phyloP scores from a whole-genome alignment of 2,329 filamentous ascomycete genomes.

The Alternaria postmessia region DNA sequence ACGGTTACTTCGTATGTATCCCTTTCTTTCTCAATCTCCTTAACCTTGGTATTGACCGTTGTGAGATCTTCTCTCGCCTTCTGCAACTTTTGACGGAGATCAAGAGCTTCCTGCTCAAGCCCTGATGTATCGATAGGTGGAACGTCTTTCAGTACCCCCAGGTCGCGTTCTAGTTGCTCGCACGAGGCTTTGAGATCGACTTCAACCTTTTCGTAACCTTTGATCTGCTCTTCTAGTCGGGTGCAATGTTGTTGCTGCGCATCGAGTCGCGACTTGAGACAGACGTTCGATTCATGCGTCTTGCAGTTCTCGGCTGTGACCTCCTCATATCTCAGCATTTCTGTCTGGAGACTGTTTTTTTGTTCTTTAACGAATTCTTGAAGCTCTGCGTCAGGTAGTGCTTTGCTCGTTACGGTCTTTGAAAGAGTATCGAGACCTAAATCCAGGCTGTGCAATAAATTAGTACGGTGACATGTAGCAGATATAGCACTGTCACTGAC shows the following conservation, averaged over 20 bases:
- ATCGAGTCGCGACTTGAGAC: conserved; percentile 27
- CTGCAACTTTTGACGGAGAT: conserved; percentile 24
- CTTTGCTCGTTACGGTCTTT: neutral
- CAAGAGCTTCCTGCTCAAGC: conserved; percentile 15
- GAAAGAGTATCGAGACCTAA: conserved; percentile 25
- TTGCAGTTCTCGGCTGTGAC: conserved; percentile 23
- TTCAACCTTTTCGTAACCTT: conserved; percentile 19
- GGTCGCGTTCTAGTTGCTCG: conserved; percentile 26
- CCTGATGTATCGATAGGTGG: conserved; percentile 1
- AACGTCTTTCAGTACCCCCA: conserved; percentile 17
- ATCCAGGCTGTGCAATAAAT: conserved; percentile 25
- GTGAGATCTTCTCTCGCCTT: conserved; percentile 20
- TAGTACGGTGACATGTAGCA: neutral
- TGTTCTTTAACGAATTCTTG: conserved; percentile 24
- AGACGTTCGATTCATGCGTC: conserved; percentile 20
- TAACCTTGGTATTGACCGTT: conserved; percentile 2
- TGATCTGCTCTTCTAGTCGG: conserved; percentile 22
- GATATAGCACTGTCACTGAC: conserved; percentile 19
- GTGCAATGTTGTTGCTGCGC: conserved; percentile 21
- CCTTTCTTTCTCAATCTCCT: conserved; percentile 14
- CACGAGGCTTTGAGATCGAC: conserved; percentile 14
- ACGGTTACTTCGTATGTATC: conserved; percentile 10
- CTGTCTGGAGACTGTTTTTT: conserved; percentile 21
- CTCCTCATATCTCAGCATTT: conserved; percentile 33
- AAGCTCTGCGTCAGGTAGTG: conserved; percentile 13